A percentile compares a stretch with the other conserved stretches of the same genome.
Evolutionary conservation across 2,329 filamentous ascomycete species (phyloP).

Genomic region (Septoria linicola): DNA sequence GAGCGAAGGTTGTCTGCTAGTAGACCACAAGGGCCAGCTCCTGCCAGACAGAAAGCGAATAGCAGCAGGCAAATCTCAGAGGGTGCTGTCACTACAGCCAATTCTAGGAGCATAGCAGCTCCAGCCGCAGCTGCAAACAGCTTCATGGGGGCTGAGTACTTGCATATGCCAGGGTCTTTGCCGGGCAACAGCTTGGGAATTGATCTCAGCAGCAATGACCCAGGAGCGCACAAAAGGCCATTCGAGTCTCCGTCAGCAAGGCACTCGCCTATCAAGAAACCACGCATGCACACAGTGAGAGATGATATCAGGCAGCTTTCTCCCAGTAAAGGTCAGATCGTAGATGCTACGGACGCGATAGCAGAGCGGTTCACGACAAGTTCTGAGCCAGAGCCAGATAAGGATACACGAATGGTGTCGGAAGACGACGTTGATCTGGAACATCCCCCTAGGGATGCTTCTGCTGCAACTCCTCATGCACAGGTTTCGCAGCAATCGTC

Average conservation of each 20-base stretch:
- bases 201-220: background rate
- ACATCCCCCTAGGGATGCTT: background rate
- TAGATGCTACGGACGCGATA: constrained; percentile 8
- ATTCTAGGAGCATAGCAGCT: no score
- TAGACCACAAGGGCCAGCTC: background rate
- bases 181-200: background rate
- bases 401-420: background rate
- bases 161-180: no score
- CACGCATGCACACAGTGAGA: background rate
- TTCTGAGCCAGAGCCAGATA: constrained; percentile 12
- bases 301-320: background rate
- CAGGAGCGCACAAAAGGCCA: background rate
- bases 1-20: constrained; percentile 5
- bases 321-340: background rate
- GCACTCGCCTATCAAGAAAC: background rate
- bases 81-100: no score
- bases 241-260: background rate
- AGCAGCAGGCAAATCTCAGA: background rate
- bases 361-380: constrained; percentile 15
- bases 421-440: background rate
- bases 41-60: background rate
- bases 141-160: no score
- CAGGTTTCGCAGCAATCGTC: no score
- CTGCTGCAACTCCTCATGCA: background rate
- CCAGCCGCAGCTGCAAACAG: no score